Percentiles rank a stretch among this genome's conserved stretches.
Conservation (phyloP, 352 stramenopile species). For the Globisporangium heterothallicum region DNA sequence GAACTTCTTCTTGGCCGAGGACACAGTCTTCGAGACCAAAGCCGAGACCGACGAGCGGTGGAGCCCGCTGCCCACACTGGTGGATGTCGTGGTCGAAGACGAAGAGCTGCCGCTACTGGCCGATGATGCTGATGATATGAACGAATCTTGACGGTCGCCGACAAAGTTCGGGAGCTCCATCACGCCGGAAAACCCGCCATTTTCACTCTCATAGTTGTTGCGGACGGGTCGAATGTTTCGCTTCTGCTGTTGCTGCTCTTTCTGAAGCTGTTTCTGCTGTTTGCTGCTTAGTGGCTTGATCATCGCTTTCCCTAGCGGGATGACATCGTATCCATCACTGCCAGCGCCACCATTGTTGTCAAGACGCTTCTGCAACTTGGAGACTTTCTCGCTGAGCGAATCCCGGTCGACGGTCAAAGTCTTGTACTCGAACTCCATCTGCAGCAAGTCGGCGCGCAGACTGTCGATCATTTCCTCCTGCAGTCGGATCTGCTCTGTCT, state of each 20-base stretch:
- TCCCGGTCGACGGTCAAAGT: slow-evolving; percentile 42
- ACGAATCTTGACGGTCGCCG: slow-evolving; percentile 17
- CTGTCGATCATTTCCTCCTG: slow-evolving; percentile 49
- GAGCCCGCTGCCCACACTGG: neutral
- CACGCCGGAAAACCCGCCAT: slow-evolving; percentile 45
- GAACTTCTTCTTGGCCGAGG: slow-evolving; percentile 54
- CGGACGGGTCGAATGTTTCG: slow-evolving; percentile 27
- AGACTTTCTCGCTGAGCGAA: slow-evolving; percentile 23
- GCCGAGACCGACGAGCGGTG: slow-evolving; percentile 26
- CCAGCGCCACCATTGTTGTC: slow-evolving; percentile 2
- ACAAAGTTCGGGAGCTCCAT: slow-evolving; percentile 56
- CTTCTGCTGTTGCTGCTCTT: slow-evolving; percentile 19
- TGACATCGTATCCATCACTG: slow-evolving; percentile 33
- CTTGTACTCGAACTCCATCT: slow-evolving; percentile 67
- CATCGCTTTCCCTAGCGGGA: slow-evolving; percentile 23
- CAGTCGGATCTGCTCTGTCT: slow-evolving; percentile 27
- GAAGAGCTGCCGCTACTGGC: slow-evolving; percentile 2
- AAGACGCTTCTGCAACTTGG: slow-evolving; percentile 25
- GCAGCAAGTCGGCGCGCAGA: slow-evolving; percentile 45
- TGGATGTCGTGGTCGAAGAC: neutral
- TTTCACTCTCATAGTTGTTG: slow-evolving; percentile 19
- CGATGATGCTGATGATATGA: slow-evolving; percentile 14
- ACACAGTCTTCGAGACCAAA: slow-evolving; percentile 51
- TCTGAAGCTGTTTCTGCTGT: slow-evolving; percentile 23
- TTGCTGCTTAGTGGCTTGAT: slow-evolving; percentile 18